A percentile compares a stretch with the other conserved stretches of the same genome.
Conservation (phyloP, 2,329 filamentous ascomycete genomes). For the Fusarium sacchari region DNA sequence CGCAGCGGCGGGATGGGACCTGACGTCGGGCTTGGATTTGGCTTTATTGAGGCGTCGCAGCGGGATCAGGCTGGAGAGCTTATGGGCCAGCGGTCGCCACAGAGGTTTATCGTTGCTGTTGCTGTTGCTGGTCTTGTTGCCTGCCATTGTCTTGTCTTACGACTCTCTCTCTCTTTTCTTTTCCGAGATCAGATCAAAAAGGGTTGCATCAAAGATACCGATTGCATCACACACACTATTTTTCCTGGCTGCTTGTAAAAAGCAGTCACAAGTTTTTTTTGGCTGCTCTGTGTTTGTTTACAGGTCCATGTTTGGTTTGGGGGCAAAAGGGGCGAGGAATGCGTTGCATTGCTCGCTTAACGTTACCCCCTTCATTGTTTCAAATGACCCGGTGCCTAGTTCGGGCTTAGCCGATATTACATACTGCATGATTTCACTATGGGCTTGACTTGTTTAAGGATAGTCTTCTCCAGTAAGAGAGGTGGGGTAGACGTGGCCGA, state of each 20-base stretch:
- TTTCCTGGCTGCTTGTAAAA: background rate
- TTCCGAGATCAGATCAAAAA: background rate
- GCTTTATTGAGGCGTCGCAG: conserved; percentile 13
- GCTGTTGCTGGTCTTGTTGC: background rate
- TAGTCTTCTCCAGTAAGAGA: background rate
- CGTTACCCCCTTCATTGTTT: conserved; percentile 30
- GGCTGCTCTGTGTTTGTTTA: conserved; percentile 7
- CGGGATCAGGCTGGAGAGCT: conserved; percentile 9
- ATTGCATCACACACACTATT: background rate
- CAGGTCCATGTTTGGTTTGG: conserved; percentile 11
- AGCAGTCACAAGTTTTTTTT: background rate
- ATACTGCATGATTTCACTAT: background rate
- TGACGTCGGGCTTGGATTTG: background rate
- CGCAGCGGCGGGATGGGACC: background rate
- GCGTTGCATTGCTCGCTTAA: conserved; percentile 26
- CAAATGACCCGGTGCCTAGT: conserved; percentile 3
- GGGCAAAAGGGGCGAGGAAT: conserved; percentile 26
- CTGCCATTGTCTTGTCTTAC: conserved; percentile 17
- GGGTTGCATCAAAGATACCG: background rate
- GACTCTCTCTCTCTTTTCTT: background rate
- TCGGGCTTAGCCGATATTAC: conserved; percentile 2
- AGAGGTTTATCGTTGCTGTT: conserved; percentile 14
- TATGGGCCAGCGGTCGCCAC: conserved; percentile 24
- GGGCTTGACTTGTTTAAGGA: background rate
- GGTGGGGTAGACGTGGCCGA: background rate